Evolutionary conservation across 257 asterid species (phyloP).

Genomic region (Solanum pinnatisectum): DNA sequence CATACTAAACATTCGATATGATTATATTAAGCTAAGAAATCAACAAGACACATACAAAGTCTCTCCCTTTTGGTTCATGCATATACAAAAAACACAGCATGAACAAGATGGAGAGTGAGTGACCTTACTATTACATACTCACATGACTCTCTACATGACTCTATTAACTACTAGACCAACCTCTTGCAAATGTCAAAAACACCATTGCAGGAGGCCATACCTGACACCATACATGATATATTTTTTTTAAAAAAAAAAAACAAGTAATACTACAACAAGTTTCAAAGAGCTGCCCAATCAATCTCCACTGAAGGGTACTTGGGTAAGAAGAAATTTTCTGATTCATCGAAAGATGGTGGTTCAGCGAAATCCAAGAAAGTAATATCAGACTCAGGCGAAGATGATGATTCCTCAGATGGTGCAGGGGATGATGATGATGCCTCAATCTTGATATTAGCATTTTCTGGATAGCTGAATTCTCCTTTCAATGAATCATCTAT

Average conservation of each 20-base stretch:
- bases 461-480: background rate
- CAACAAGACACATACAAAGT: constrained; percentile 4
- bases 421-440: constrained; percentile 20
- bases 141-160: background rate
- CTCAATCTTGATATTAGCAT: constrained; percentile 39
- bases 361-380: constrained; percentile 36
- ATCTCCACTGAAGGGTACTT: constrained; percentile 88
- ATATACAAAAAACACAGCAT: constrained; percentile 59
- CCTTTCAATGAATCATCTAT: constrained; percentile 6
- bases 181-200: constrained; percentile 75
- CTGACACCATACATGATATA: background rate
- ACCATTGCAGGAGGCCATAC: constrained; percentile 57
- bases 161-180: constrained; percentile 1
- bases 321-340: constrained; percentile 33
- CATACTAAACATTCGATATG: background rate
- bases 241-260: background rate
- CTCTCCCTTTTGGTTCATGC: constrained; percentile 28
- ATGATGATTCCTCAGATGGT: constrained; percentile 15
- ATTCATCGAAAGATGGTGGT: constrained; percentile 29
- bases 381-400: constrained; percentile 46
- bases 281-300: constrained; percentile 70
- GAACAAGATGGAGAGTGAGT: constrained; percentile 21
- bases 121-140: background rate
- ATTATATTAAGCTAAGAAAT: background rate
- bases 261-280: background rate